phyloP scores from a whole-genome alignment of 1,284 basidiomycete species.

The Xerocomus subilludens region DNA sequence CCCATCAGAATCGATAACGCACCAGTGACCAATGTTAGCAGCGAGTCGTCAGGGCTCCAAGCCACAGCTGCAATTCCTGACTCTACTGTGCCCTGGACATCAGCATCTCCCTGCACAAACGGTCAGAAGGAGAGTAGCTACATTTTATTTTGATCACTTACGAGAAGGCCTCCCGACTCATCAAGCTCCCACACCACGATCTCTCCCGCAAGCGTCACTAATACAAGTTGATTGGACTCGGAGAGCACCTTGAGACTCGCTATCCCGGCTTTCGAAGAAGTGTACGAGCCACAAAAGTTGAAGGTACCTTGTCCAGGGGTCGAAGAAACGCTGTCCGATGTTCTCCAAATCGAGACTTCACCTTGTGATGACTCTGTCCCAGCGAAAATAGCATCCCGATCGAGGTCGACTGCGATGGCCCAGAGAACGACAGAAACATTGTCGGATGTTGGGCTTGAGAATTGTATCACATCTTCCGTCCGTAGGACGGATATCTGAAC shows the following conservation, averaged over 20 bases:
- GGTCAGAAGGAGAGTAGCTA: conserved; percentile 11
- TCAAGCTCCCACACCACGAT: conserved; percentile 75
- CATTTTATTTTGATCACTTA: conserved; percentile 43
- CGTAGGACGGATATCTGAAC: conserved; percentile 36
- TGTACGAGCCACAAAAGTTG: conserved; percentile 49
- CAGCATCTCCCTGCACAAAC: conserved; percentile 54
- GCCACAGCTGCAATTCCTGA: conserved; percentile 83
- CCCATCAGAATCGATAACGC: conserved; percentile 32
- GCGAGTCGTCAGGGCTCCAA: conserved; percentile 93
- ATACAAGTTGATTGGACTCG: conserved; percentile 71
- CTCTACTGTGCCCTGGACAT: conserved; percentile 89
- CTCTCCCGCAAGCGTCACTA: conserved; percentile 80
- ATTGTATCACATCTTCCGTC: conserved; percentile 56
- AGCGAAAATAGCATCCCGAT: conserved; percentile 70
- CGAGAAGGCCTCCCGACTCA: conserved; percentile 59
- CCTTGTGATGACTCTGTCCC: conserved; percentile 72
- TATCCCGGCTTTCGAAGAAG: conserved; percentile 57
- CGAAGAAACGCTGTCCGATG: conserved; percentile 45
- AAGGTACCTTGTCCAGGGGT: conserved; percentile 35
- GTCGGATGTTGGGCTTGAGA: conserved; percentile 55
- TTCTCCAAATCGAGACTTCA: conserved; percentile 70
- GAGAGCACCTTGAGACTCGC: conserved; percentile 73
- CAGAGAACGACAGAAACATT: conserved; percentile 53
- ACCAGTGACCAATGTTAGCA: conserved; percentile 85
- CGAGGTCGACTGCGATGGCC: conserved; percentile 72